A percentile compares a stretch with the other conserved stretches of the same genome.
phyloP scores from a whole-genome alignment of 495 filamentous ascomycete species.

The Tetracladium marchalianum region DNA sequence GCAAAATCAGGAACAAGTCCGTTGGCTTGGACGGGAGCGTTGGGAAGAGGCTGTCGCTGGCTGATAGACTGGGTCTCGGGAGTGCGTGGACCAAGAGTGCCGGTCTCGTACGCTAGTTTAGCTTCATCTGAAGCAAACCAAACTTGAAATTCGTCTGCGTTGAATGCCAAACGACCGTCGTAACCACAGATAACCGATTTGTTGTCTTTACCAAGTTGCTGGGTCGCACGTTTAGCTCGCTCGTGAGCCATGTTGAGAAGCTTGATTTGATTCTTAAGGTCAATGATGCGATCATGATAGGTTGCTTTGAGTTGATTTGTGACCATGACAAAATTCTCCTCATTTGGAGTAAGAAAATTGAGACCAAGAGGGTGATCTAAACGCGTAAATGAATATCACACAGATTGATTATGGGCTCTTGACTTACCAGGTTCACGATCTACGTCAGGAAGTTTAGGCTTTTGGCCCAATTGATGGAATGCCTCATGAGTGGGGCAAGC shows the following conservation, averaged over 20 bases:
- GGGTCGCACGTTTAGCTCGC: conserved; percentile 8
- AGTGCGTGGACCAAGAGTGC: conserved; percentile 14
- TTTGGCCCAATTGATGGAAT: conserved; percentile 48
- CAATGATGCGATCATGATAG: background rate
- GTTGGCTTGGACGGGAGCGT: conserved; percentile 1
- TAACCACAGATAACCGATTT: conserved; percentile 57
- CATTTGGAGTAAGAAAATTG: conserved; percentile 11
- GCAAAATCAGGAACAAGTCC: conserved; percentile 1
- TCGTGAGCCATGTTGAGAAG: conserved; percentile 5
- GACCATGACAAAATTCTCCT: conserved; percentile 2
- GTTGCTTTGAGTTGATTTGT: conserved; percentile 3
- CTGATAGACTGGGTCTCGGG: conserved; percentile 4
- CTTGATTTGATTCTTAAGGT: conserved; percentile 4
- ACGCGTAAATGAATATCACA: background rate
- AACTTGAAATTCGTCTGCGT: conserved; percentile 45
- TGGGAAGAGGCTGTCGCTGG: conserved; percentile 3
- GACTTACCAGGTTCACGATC: conserved; percentile 10
- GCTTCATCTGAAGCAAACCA: conserved; percentile 25
- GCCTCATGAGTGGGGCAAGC: conserved; percentile 36
- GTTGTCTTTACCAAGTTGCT: conserved; percentile 6
- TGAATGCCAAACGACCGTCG: conserved; percentile 49
- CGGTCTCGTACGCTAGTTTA: conserved; percentile 13
- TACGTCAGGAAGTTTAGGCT: conserved; percentile 6
- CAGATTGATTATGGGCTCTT: background rate
- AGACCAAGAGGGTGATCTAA: conserved; percentile 8